phyloP scores from a whole-genome alignment of 73 alveolate genomes.

The Tetrahymena thermophila region DNA sequence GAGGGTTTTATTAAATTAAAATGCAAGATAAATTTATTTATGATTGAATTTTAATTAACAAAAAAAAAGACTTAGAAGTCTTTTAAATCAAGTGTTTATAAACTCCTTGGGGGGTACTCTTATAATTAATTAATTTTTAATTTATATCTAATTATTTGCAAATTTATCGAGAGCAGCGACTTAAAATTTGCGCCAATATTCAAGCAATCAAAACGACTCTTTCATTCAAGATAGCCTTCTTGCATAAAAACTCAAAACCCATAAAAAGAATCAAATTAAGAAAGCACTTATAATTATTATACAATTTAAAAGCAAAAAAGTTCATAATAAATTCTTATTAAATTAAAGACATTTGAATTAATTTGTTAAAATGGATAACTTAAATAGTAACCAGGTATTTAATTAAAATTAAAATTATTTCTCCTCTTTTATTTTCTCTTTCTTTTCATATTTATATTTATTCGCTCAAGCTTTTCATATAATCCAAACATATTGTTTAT shows the following conservation, averaged over 20 bases:
- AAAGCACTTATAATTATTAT: background rate
- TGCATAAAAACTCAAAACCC: constrained; percentile 2
- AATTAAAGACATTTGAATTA: background rate
- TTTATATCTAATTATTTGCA: background rate
- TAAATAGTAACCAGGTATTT: background rate
- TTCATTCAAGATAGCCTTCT: constrained; percentile 2
- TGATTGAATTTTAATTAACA: background rate
- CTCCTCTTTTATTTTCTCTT: background rate
- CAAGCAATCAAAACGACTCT: constrained; percentile 3
- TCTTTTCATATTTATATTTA: background rate
- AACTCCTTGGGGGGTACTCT: constrained; percentile 4
- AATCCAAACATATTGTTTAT: background rate
- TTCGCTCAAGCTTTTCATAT: background rate
- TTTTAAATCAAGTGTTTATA: background rate
- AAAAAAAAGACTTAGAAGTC: background rate
- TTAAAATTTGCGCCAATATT: background rate
- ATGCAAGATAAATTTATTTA: background rate
- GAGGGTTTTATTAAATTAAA: background rate
- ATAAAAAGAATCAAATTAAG: background rate
- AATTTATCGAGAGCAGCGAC: constrained; percentile 4
- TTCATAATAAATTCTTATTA: background rate
- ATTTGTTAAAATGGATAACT: background rate
- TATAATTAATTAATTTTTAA: background rate
- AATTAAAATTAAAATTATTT: background rate
- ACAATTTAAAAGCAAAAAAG: background rate